Evolutionary conservation across 495 filamentous ascomycete genomes (phyloP).

Genomic region (Halenospora varia): DNA sequence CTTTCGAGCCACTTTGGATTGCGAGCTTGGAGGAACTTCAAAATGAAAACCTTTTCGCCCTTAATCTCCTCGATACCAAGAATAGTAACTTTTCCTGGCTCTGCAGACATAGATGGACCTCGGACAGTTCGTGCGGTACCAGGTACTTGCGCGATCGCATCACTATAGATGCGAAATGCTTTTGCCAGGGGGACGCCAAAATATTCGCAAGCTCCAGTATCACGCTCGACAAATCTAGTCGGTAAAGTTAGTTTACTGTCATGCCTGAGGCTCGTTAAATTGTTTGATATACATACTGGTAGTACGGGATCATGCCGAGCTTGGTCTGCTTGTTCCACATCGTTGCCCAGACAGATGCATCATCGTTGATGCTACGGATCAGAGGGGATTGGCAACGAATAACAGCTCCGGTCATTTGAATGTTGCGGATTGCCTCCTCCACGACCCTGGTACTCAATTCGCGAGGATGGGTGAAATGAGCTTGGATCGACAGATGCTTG

Average conservation of each 20-base stretch:
- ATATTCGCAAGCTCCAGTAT: conserved; percentile 1
- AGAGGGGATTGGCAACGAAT: not conserved
- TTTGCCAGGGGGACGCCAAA: not conserved
- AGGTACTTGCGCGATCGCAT: not conserved
- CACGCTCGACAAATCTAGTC: not conserved
- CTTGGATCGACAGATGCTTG: conserved; percentile 5
- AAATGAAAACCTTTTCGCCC: not conserved
- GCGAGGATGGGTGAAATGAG: conserved; percentile 9
- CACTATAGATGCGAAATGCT: not conserved
- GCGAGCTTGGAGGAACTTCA: conserved; percentile 1
- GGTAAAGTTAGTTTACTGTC: not conserved
- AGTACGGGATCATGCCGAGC: not conserved
- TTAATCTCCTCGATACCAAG: not conserved
- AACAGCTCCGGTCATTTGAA: not conserved
- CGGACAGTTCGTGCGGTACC: not conserved
- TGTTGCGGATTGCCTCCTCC: conserved; percentile 5
- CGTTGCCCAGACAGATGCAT: not conserved
- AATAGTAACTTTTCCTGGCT: not conserved
- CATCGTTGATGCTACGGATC: not conserved
- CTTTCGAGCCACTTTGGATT: not conserved
- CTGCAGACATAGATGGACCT: not conserved
- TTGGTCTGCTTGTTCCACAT: conserved; percentile 1
- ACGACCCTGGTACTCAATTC: conserved; percentile 1
- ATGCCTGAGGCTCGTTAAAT: not conserved
- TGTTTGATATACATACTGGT: not conserved